A percentile compares a stretch with the other conserved stretches of the same genome.
Conservation (phyloP, 345 rosid species). For the Camelina neglecta region DNA sequence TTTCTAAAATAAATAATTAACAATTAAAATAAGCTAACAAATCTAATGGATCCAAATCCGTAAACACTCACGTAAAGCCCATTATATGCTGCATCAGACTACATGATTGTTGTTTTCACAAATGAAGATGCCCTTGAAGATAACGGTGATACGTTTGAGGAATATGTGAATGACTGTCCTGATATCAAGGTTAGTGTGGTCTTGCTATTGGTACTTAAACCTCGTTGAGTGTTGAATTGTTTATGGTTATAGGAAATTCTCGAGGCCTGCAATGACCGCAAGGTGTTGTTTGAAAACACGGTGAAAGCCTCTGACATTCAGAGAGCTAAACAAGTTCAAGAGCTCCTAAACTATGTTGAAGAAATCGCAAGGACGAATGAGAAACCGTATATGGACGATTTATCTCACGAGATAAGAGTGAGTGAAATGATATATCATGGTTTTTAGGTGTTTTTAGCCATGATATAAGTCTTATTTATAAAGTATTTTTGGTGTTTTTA, state of each 20-base stretch:
- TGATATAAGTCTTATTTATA: no score
- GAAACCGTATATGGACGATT: conserved; percentile 64
- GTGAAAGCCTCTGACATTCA: conserved; percentile 50
- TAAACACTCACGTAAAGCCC: no score
- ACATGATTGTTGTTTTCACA: conserved; percentile 85
- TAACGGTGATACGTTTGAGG: conserved; percentile 64
- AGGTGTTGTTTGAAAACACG: conserved; percentile 68
- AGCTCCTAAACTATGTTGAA: conserved; percentile 60
- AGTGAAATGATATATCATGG: background rate
- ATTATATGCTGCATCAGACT: conserved; percentile 14
- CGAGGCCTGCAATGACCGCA: conserved; percentile 50
- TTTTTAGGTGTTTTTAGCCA: no score
- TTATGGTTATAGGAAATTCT: conserved; percentile 59
- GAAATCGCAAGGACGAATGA: conserved; percentile 54
- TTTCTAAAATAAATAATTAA: no score
- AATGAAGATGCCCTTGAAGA: conserved; percentile 82
- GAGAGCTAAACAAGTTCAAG: conserved; percentile 54
- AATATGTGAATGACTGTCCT: conserved; percentile 67
- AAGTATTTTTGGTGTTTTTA: no score
- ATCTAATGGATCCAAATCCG: no score
- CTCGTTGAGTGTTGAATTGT: background rate
- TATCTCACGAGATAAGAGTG: conserved; percentile 63
- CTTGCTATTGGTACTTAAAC: background rate
- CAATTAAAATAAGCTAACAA: no score
- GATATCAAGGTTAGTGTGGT: conserved; percentile 58